These are phyloP conservation scores for Xerocomellus intermedius DNA, from an alignment of 768 basidiomycete genomes.

Conservation along the genomic window DNA sequence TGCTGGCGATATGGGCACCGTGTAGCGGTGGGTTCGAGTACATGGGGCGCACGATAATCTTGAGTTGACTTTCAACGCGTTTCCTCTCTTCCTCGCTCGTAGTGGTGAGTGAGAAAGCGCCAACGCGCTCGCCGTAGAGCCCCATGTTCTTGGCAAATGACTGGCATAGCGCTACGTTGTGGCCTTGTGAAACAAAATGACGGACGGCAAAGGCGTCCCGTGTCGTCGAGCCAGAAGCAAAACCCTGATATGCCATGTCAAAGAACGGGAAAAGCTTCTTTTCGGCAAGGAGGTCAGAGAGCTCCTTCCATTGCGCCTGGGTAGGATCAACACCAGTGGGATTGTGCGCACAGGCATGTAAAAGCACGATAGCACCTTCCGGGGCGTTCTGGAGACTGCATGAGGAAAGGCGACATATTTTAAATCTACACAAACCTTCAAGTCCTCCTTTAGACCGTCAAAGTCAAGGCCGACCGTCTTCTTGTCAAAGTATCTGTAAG, in stretches of 20 bases:
- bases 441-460: constrained; percentile 82
- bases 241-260: constrained; percentile 99
- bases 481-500: constrained; percentile 94
- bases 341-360: constrained; percentile 99
- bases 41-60: constrained; percentile 93
- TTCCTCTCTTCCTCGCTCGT: constrained; percentile 71
- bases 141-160: constrained; percentile 99
- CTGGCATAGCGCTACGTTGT: constrained; percentile 88
- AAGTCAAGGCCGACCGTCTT: constrained; percentile 91
- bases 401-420: constrained; percentile 13
- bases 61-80: constrained; percentile 89
- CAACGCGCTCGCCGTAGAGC: constrained; percentile 96
- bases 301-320: constrained; percentile 85
- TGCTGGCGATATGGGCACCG: constrained; percentile 82
- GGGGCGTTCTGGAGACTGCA: constrained; percentile 52
- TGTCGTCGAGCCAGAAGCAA: constrained; percentile 89
- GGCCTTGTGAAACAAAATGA: constrained; percentile 87
- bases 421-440: constrained; percentile 55
- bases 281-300: constrained; percentile 85
- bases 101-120: constrained; percentile 87
- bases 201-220: constrained; percentile 94
- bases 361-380: constrained; percentile 77
- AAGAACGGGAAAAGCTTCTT: constrained; percentile 96
- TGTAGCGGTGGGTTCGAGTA: constrained; percentile 97
- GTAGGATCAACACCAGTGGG: constrained; percentile 98